A percentile compares a stretch with the other conserved stretches of the same genome.
Conservation (phyloP, 1,284 basidiomycete species). For the Blastosporella zonata region DNA sequence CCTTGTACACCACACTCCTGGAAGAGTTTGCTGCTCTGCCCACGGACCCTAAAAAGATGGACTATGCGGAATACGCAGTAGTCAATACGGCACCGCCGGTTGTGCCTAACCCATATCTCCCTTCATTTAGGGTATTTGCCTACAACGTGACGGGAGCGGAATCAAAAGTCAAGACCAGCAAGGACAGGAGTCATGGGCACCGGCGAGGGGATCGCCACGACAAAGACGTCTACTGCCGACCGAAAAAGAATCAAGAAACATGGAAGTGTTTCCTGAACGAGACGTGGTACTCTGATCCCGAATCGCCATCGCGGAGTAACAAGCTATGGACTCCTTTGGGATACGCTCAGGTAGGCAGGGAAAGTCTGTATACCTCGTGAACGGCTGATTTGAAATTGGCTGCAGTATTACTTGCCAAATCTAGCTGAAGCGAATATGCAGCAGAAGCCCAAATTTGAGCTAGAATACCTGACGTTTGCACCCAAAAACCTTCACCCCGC, state of each 20-base stretch:
- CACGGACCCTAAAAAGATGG: slow-evolving; percentile 46
- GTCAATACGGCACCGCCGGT: slow-evolving; percentile 80
- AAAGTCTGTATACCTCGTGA: background rate
- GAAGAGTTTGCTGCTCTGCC: slow-evolving; percentile 58
- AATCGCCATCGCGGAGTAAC: slow-evolving; percentile 73
- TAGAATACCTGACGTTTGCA: slow-evolving; percentile 78
- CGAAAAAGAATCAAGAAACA: slow-evolving; percentile 47
- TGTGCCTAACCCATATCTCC: slow-evolving; percentile 86
- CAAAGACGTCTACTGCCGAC: slow-evolving; percentile 46
- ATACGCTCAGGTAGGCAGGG: slow-evolving; percentile 67
- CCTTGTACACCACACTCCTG: slow-evolving; percentile 49
- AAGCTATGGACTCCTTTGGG: slow-evolving; percentile 72
- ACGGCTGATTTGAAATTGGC: slow-evolving; percentile 14
- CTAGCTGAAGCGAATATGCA: slow-evolving; percentile 54
- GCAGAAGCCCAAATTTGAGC: slow-evolving; percentile 60
- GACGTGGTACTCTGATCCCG: slow-evolving; percentile 58
- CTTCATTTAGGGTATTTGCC: slow-evolving; percentile 79
- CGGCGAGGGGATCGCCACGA: slow-evolving; percentile 42
- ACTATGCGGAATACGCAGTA: slow-evolving; percentile 68
- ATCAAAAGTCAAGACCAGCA: slow-evolving; percentile 27
- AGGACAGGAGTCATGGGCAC: slow-evolving; percentile 46
- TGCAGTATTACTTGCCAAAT: slow-evolving; percentile 75
- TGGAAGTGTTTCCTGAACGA: slow-evolving; percentile 60
- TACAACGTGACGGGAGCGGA: slow-evolving; percentile 61
- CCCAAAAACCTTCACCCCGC: slow-evolving; percentile 31